Base-by-base conservation (phyloP, 768 basidiomycete species). In the Pulveroboletus sp. region DNA sequence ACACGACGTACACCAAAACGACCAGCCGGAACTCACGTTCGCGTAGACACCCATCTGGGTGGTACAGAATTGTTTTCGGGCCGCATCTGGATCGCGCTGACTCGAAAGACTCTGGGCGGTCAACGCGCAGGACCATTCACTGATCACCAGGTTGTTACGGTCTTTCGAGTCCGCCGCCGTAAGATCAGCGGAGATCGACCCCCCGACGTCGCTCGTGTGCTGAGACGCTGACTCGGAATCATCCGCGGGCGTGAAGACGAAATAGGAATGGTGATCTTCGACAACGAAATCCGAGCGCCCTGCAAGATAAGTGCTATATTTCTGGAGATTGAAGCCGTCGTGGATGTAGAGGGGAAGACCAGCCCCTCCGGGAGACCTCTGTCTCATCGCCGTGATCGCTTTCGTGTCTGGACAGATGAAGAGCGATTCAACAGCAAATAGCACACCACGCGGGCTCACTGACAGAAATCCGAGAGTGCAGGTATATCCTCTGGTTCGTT, bases 191-290 rank as follows among this genome's bases (percentile, higher is more conserved):
- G 57, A 34, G 5, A 61, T 39, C 47, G 52, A 46, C 12, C 59
- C 55, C 23, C 57, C 53, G 32, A 81, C 51, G 26, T 74, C 70
- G 20, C 63, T 53, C 4, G 73, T 73, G 49, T 80, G 78, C 20
- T 71, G 66, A 47, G 62, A 65, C 9, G 68, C 85, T 38, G 62
- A 76, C 64, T 69, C 71, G 14, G 57, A 58, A 17, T 70, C 64
- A 56, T 89, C 86, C 2, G 70, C 58, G 2, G 76, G 65, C 0
- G 82, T 80, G 55, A 82, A 87, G 54, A 86, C 79, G 56, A 84
- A 79, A 71, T 88, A 81, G 35, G 82, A 81, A 57, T 89, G 88
- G 60, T 87, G 81, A 51, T 91, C 87, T 51, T 84, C 73, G 6
- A 89, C 78, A 20, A 85, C 74, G 51, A 86, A 89, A 55, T 85